Base-by-base conservation (phyloP, 257 asterid genomes). In the Dorcoceras hygrometricum region DNA sequence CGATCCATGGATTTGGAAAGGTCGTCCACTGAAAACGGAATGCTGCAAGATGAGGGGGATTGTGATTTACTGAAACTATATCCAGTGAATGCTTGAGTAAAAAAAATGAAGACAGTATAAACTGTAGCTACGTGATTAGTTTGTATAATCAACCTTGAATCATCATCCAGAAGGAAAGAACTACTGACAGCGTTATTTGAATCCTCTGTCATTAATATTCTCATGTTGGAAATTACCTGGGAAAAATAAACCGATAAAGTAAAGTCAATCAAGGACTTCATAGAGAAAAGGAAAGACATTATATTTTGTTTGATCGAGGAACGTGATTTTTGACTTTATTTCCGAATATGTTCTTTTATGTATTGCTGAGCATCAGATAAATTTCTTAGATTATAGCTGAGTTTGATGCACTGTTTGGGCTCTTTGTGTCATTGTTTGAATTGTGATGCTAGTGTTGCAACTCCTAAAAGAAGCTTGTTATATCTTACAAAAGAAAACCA, bases 1-100 rank as follows among this genome's bases (percentile, higher is more conserved):
- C 84, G 83, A 29, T 90, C 99, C 99, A 94, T 86, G 59, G 99
- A 90, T 78, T 90, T 90, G 26, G 96, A 94, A 67, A 94, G 87
- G 71, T 90, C 99, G 71, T 94, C 99, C n/a, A 90, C 97, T 6
- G 97, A 88, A 81, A 94, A 94, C 1, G 99, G 99, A 75, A 94
- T 94, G 87, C 99, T 94, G 95, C 86, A 87, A 70, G 22, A 65
- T 19, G 29, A 9, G n/a, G 19, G n/a, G n/a, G 62, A 51, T 39
- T 19, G 24, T 70, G 57, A 57, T 70, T 50, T 10, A 67, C 48
- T 27, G 32, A 53, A 26, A 55, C 53, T 19, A 60, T 31, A 23
- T 4, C 25, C 50, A 26, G 57, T 16, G 4, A 74, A 36, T 20
- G 1, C 53, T 32, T n/a, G 1, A 74, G 9, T 62, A 11, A 62